Conservation (phyloP, 2,329 filamentous ascomycete species). For the Aspergillus neotritici region DNA sequence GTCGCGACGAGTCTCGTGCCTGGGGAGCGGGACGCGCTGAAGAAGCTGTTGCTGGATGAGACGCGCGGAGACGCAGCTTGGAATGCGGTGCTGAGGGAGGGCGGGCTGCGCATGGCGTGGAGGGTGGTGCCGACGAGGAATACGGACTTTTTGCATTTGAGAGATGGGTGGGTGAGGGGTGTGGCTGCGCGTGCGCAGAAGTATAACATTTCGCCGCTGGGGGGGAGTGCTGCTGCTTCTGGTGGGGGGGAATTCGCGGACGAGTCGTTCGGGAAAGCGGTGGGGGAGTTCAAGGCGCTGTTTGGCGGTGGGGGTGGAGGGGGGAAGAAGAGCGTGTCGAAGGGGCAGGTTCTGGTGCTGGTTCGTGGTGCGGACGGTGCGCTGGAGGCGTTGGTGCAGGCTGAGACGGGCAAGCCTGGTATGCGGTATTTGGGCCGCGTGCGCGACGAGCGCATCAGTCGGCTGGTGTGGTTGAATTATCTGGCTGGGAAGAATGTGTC, state of each 20-base stretch:
- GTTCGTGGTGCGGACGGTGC: constrained; percentile 60
- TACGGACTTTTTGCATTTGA: constrained; percentile 87
- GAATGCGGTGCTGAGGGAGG: constrained; percentile 61
- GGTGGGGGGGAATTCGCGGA: constrained; percentile 52
- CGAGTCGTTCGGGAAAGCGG: constrained; percentile 67
- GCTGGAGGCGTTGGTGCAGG: constrained; percentile 62
- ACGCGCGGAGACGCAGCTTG: constrained; percentile 66
- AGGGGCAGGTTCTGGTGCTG: constrained; percentile 71
- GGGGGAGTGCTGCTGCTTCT: constrained; percentile 16
- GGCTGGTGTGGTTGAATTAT: constrained; percentile 84
- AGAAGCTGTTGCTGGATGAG: constrained; percentile 63
- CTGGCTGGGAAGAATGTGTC: constrained; percentile 80
- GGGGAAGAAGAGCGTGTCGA: constrained; percentile 62
- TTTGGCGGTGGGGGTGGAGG: constrained; percentile 72
- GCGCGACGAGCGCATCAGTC: constrained; percentile 70
- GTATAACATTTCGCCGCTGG: constrained; percentile 44
- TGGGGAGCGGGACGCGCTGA: constrained; percentile 70
- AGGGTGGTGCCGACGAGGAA: constrained; percentile 85
- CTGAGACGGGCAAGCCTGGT: constrained; percentile 38
- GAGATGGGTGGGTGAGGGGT: constrained; percentile 84
- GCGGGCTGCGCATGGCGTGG: constrained; percentile 68
- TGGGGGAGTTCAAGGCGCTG: constrained; percentile 73
- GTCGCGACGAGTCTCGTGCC: constrained; percentile 77
- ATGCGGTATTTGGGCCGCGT: constrained; percentile 64
- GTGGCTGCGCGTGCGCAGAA: constrained; percentile 67